Evolutionary conservation across 345 rosid species (phyloP).

Genomic region (Acer negundo): DNA sequence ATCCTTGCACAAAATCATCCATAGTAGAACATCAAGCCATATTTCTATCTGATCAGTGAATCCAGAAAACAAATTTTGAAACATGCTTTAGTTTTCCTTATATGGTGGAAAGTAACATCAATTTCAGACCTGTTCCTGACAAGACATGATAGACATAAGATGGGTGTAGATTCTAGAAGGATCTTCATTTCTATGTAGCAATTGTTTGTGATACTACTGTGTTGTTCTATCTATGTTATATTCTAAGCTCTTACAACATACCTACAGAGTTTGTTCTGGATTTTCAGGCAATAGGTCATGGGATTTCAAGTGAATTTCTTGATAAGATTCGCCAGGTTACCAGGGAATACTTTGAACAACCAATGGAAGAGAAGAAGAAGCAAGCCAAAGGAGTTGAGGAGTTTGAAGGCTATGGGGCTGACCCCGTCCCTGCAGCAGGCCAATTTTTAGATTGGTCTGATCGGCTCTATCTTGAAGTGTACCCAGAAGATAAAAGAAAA

Average conservation of each 20-base stretch:
- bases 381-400: conserved; percentile 40
- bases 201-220: neutral
- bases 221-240: neutral
- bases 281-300: conserved; percentile 55
- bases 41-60: neutral
- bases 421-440: conserved; percentile 45
- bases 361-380: conserved; percentile 52
- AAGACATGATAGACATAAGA: neutral
- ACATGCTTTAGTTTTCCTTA: conserved; percentile 1
- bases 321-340: conserved; percentile 33
- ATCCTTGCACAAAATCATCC: neutral
- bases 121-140: too few relatives aligned
- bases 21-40: neutral
- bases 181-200: neutral
- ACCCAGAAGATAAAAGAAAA: conserved; percentile 37
- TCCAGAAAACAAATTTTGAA: neutral
- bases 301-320: conserved; percentile 39
- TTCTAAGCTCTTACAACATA: neutral
- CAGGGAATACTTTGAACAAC: conserved; percentile 44
- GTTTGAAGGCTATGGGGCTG: conserved; percentile 60
- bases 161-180: neutral
- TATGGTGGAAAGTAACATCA: too few relatives aligned
- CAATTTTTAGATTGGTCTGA: conserved; percentile 59
- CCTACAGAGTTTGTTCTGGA: neutral
- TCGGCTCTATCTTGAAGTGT: conserved; percentile 42